Percentiles rank a stretch among this genome's conserved stretches.
Conservation (phyloP, 345 rosid genomes). For the Moringa oleifera region DNA sequence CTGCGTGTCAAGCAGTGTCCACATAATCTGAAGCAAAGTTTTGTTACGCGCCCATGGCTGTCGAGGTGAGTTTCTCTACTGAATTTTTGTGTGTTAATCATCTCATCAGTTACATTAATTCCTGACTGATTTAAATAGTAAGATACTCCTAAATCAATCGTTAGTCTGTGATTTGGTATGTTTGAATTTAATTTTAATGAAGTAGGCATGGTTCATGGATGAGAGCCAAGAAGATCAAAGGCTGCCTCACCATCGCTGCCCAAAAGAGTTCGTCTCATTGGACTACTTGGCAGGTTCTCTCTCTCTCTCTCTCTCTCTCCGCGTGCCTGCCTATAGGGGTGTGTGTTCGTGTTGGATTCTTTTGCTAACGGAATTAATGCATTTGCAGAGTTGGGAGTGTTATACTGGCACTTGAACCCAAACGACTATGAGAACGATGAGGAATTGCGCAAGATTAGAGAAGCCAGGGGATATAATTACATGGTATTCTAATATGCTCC, state of each 20-base stretch:
- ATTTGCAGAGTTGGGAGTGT: constrained; percentile 60
- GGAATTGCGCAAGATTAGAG: constrained; percentile 34
- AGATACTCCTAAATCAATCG: background rate
- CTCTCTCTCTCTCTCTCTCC: background rate
- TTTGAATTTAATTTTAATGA: background rate
- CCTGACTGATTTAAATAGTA: no score
- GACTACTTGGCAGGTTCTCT: background rate
- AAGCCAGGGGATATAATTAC: constrained; percentile 79
- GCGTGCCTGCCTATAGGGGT: no score
- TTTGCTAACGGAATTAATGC: background rate
- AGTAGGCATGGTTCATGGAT: constrained; percentile 37
- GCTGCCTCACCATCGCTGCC: constrained; percentile 27
- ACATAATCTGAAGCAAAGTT: background rate
- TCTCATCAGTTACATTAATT: no score
- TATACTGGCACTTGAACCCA: constrained; percentile 79
- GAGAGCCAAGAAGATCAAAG: constrained; percentile 29
- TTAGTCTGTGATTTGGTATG: background rate
- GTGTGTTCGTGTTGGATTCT: background rate
- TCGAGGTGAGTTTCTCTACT: constrained; percentile 34
- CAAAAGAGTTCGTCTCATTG: constrained; percentile 17
- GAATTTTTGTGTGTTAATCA: background rate
- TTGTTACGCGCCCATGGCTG: constrained; percentile 30
- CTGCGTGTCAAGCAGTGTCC: no score
- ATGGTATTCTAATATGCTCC: constrained; percentile 36
- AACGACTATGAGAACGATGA: constrained; percentile 60